phyloP scores from a whole-genome alignment of 257 asterid species.

The Knoxia roxburghii region DNA sequence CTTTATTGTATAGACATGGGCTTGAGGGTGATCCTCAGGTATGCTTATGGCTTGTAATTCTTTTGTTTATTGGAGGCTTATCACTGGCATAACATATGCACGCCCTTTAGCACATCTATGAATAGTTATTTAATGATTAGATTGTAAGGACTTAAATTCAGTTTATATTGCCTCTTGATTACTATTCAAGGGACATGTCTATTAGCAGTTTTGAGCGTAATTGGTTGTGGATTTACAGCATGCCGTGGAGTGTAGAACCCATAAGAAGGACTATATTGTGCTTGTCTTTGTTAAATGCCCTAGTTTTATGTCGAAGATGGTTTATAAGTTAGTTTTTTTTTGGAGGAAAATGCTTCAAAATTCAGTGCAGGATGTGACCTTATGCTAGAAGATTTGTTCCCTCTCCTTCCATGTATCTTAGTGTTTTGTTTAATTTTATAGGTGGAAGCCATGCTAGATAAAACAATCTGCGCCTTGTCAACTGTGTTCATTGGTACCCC shows the following conservation, averaged over 20 bases:
- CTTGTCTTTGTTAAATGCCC: not conserved
- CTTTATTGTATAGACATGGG: conserved; percentile 79
- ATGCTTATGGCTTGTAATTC: conserved; percentile 11
- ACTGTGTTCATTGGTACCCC: conserved; percentile 79
- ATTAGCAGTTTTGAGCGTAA: not conserved
- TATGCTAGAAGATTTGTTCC: not conserved
- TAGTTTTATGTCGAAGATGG: not conserved
- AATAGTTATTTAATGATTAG: not conserved
- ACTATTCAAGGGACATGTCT: not conserved
- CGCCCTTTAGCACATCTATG: not conserved
- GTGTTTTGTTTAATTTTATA: conserved; percentile 21
- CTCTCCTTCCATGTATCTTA: not conserved
- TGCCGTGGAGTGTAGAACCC: not conserved
- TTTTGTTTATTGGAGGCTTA: not conserved
- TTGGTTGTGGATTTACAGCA: not conserved
- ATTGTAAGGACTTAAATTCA: not conserved
- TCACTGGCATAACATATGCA: not conserved
- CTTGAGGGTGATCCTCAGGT: conserved; percentile 89
- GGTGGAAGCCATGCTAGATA: conserved; percentile 99
- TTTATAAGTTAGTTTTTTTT: not conserved
- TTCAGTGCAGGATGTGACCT: not conserved
- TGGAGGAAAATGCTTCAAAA: not conserved
- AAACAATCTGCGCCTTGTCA: conserved; percentile 87
- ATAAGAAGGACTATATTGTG: not conserved
- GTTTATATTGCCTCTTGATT: not conserved